phyloP scores from a whole-genome alignment of 257 asterid species.

The Solanum chaucha region DNA sequence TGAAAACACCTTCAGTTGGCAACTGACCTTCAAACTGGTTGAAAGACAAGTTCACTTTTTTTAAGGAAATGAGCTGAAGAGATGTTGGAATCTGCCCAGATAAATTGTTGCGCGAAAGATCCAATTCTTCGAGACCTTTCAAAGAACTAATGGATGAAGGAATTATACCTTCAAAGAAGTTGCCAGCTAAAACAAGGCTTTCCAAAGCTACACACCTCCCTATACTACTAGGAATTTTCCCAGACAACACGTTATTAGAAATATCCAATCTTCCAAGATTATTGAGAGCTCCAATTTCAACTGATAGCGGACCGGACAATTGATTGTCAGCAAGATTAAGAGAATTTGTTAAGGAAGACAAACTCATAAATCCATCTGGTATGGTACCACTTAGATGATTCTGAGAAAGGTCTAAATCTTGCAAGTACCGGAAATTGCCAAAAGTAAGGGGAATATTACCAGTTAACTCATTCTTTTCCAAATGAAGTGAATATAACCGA shows the following conservation, averaged over 20 bases:
- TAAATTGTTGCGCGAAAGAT: slow-evolving; percentile 21
- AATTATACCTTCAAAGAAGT: slow-evolving; percentile 11
- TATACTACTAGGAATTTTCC: slow-evolving; percentile 7
- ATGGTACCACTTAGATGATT: slow-evolving; percentile 17
- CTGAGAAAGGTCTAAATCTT: slow-evolving; percentile 3
- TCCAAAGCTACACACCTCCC: slow-evolving; percentile 8
- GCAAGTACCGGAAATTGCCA: slow-evolving; percentile 1
- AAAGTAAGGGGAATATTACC: slow-evolving; percentile 7
- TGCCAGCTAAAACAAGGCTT: slow-evolving; percentile 11
- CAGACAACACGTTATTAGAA: slow-evolving; percentile 21
- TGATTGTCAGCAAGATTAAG: slow-evolving; percentile 8
- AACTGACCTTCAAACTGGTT: slow-evolving; percentile 23
- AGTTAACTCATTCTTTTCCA: slow-evolving; percentile 1
- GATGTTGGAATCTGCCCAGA: slow-evolving; percentile 14
- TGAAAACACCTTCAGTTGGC: slow-evolving; percentile 14
- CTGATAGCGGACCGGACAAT: slow-evolving; percentile 5
- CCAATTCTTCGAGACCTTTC: slow-evolving; percentile 4
- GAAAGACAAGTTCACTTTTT: slow-evolving; percentile 15
- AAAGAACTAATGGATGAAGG: slow-evolving; percentile 13
- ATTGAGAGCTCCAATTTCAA: slow-evolving; percentile 1
- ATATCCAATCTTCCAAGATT: slow-evolving; percentile 3
- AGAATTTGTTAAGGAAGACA: neutral
- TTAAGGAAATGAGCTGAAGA: slow-evolving; percentile 4
- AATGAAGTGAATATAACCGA: neutral
- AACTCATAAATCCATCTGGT: neutral